Evolutionary conservation across 1,284 basidiomycete genomes (phyloP).

Genomic region (Entoloma clypeatum): DNA sequence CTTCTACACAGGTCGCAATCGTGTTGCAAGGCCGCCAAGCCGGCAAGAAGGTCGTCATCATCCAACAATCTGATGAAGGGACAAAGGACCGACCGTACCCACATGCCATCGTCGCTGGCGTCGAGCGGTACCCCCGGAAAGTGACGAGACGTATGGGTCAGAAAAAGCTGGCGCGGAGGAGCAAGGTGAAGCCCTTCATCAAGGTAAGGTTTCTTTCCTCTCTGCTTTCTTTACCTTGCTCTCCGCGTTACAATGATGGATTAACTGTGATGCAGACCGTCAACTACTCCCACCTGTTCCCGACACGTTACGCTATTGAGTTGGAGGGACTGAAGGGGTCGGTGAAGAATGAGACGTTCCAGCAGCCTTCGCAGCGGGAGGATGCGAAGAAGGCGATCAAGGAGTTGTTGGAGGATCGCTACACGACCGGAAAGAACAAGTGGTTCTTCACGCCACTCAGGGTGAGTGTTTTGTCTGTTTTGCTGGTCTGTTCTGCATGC

Average conservation of each 20-base stretch:
- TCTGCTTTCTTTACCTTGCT: neutral
- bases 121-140: conserved; percentile 95
- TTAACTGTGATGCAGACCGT: conserved; percentile 74
- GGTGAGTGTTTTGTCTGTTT: conserved; percentile 43
- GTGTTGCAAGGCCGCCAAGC: conserved; percentile 96
- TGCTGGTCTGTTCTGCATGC: conserved; percentile 3
- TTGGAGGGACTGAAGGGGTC: conserved; percentile 88
- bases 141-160: conserved; percentile 95
- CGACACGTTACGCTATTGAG: conserved; percentile 94
- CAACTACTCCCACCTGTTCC: conserved; percentile 98
- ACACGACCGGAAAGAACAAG: conserved; percentile 88
- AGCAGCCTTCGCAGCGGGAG: conserved; percentile 90
- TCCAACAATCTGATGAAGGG: conserved; percentile 86
- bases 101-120: conserved; percentile 93
- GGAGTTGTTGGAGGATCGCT: conserved; percentile 92
- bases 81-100: conserved; percentile 90
- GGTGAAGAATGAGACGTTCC: conserved; percentile 85
- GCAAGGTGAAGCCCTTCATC: conserved; percentile 98
- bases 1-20: conserved; percentile 71
- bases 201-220: conserved; percentile 68
- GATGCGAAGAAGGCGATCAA: conserved; percentile 95
- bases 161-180: conserved; percentile 87
- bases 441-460: conserved; percentile 89
- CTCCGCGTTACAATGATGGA: neutral
- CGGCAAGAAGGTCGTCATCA: conserved; percentile 88